Base-by-base conservation (phyloP, 768 basidiomycete genomes). In the Tulasnella sp. region DNA sequence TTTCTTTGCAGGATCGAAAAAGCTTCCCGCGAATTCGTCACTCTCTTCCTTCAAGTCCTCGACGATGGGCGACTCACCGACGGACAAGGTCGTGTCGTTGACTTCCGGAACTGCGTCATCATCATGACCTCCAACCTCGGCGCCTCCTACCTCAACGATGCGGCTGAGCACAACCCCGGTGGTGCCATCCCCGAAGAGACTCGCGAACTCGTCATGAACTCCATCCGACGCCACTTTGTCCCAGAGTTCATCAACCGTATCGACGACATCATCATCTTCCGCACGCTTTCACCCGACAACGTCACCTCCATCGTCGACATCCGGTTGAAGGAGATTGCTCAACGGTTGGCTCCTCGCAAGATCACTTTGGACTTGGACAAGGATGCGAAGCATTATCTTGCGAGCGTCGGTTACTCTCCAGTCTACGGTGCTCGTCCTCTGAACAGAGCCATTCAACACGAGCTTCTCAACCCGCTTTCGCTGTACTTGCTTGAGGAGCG, bases 81-180 rank as follows among this genome's bases (percentile, higher is more conserved):
- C 81, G 93, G 95, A 9, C 95, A 96, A 84, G 95, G 95, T n/a
- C 90, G 93, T 79, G 86, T 94, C 26, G 92, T 77, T 32, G 37
- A 70, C 72, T 70, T 77, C 75, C 79, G 91, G 78, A 96, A 96
- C 83, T 94, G 94, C 0, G 93, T 97, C 82, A 94, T 97, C 83
- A 93, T 96, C 84, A 93, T 97, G 90, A 97, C 96, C 5, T 95
- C 93, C 72, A 98, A 98, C 83, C 87, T 97, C 26, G 96, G 94
- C 67, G 92, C 93, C 6, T 86, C 87, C 29, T 92, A 88, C 84
- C 86, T 94, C 70, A 90, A 92, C 77, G 93, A 94, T 72, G 88
- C 92, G 86, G 88, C 87, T 3, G 90, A 91, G 79, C n/a, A 57
- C 2, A 46, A 61, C 26, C 37, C 71, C 26, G 71, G 39, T 15